A percentile compares a stretch with the other conserved stretches of the same genome.
phyloP scores from a whole-genome alignment of 2,329 filamentous ascomycete genomes.

The Cryoendolithus antarcticus region DNA sequence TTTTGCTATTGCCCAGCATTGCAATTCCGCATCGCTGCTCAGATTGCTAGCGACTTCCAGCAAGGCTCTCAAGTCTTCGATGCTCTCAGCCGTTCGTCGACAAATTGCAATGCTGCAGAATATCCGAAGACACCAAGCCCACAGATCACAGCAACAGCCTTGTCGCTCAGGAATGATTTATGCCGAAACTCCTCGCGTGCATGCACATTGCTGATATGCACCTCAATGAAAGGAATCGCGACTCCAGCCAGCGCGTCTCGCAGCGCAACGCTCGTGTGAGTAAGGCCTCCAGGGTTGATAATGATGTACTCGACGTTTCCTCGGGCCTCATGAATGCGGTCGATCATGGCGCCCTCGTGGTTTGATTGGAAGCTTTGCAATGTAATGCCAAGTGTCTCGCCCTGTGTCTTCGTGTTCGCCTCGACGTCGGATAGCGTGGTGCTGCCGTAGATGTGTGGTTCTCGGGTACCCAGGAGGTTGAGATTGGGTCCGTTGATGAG shows the following conservation, averaged over 20 bases:
- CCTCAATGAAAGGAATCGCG: constrained; percentile 60
- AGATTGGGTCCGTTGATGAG: constrained; percentile 75
- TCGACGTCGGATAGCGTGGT: constrained; percentile 57
- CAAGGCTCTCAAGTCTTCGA: constrained; percentile 2
- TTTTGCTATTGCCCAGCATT: too few species aligned
- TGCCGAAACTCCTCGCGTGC: constrained; percentile 55
- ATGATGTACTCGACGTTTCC: constrained; percentile 50
- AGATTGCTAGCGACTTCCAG: too few species aligned
- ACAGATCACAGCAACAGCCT: constrained; percentile 61
- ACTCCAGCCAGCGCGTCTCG: constrained; percentile 60
- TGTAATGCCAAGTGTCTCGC: constrained; percentile 34
- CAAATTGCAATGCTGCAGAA: constrained; percentile 33
- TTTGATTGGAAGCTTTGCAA: constrained; percentile 61
- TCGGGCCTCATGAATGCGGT: constrained; percentile 58
- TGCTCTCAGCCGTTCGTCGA: constrained; percentile 16
- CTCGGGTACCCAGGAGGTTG: constrained; percentile 63
- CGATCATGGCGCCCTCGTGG: constrained; percentile 62
- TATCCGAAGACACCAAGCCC: constrained; percentile 45
- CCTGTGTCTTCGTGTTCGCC: constrained; percentile 36
- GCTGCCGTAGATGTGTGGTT: constrained; percentile 61
- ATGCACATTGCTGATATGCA: constrained; percentile 69
- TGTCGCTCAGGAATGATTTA: constrained; percentile 63
- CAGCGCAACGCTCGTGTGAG: constrained; percentile 64
- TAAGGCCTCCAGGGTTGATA: constrained; percentile 65
- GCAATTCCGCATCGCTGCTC: too few species aligned